These are phyloP conservation scores for Sphaerulina musiva DNA, from an alignment of 2,329 filamentous ascomycete species.

Conservation along the genomic window DNA sequence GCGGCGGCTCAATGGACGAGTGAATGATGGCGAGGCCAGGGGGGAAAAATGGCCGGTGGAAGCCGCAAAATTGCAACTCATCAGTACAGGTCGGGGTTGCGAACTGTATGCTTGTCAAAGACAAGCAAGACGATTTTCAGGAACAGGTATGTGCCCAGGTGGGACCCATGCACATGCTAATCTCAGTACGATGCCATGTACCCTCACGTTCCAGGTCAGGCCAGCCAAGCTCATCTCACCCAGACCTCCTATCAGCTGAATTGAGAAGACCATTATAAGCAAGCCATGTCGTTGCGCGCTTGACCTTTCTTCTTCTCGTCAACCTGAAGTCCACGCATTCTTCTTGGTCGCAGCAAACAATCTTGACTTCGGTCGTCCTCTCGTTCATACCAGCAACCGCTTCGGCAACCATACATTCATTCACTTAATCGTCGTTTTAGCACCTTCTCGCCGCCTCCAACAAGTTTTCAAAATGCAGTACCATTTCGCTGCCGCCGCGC, in stretches of 20 bases:
- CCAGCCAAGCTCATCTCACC: conserved; percentile 20
- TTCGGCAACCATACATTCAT: conserved; percentile 11
- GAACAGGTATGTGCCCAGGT: conserved; percentile 9
- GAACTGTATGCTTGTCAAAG: not conserved
- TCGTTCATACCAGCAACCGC: conserved; percentile 13
- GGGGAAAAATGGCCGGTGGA: not conserved
- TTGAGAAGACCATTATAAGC: conserved; percentile 14
- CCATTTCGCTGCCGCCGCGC: conserved; percentile 21
- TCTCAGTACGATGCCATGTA: conserved; percentile 17
- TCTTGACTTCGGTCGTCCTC: conserved; percentile 24
- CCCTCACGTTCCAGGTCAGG: conserved; percentile 11
- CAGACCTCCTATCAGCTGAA: conserved; percentile 15
- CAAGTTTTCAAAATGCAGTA: conserved; percentile 20
- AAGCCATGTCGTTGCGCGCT: conserved; percentile 15
- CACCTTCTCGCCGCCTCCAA: conserved; percentile 4
- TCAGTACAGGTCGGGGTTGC: not conserved
- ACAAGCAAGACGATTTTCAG: conserved; percentile 5
- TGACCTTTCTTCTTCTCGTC: conserved; percentile 5
- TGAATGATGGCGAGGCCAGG: not conserved
- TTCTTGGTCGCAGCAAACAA: conserved; percentile 11
- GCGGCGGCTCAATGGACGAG: not conserved
- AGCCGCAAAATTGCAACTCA: not conserved
- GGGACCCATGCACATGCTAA: conserved; percentile 13
- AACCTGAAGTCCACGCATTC: conserved; percentile 10
- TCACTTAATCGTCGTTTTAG: conserved; percentile 15